Evolutionary conservation across 768 basidiomycete species (phyloP), one percentile per base, ranked within the genome.

Genomic region (Mycena albidolilacea): DNA sequence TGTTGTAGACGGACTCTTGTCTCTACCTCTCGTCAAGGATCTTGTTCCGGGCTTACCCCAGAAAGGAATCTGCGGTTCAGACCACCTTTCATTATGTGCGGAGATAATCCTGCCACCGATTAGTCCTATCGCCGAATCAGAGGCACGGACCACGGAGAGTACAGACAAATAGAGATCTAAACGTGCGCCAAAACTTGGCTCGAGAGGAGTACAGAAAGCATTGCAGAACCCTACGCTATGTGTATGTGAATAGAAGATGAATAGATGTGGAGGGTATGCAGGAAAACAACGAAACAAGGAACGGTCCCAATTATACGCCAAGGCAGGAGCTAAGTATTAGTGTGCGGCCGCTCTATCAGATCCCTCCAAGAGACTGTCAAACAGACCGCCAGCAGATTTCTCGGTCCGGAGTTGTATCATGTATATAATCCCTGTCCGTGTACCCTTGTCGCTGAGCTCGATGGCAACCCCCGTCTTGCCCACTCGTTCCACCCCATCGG

Each of bases 381-480:
- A 99, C 64, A 99, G 81, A 21, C 93, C 94, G 43, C 89, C 89
- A 19, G 98, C 96, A 14, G 92, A 90, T 60, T 88, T 89, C 84
- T 99, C 97, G 81, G 95, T 97, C 76, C 95, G 91, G 58, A 97
- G 83, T 83, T 99, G 97, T 67, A 99, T 92, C 98, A 99, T 98
- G 82, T 99, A 98, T 68, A 99, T 86, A 79, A 98, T 91, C 35
- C 97, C 98, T 15, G 97, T 97, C 71, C 97, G 90, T 61, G 90
- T 82, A n/a, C 98, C 98, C 69, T 91, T 88, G 84, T 97, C 95
- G 81, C 95, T 97, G 64, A 99, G 84, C 82, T 99, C 97, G 74
- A 99, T 93, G 57, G 98, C 98, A 50, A 99, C 93, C 15, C 98
- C 98, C 3, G 97, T 99, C 85, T 97, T 98, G 23, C 95, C 98